A percentile compares a stretch with the other conserved stretches of the same genome.
Conservation (phyloP, 768 basidiomycete species). For the Tricholoma furcatifolium region DNA sequence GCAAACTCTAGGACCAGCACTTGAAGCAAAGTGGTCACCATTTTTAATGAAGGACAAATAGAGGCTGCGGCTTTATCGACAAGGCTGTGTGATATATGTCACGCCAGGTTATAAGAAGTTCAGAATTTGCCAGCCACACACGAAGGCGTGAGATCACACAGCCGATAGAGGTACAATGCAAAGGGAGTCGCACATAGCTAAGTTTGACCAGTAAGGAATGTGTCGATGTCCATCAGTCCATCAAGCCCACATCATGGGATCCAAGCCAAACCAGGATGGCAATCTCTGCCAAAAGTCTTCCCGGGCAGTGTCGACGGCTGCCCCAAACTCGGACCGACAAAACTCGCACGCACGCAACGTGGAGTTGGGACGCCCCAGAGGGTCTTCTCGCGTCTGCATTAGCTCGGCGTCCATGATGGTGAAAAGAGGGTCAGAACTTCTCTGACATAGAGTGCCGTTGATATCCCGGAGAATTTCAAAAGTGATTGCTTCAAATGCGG, state of each 20-base stretch:
- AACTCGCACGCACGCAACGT: constrained; percentile 61
- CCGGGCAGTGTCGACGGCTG: constrained; percentile 56
- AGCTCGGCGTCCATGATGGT: constrained; percentile 65
- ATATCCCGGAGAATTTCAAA: constrained; percentile 75
- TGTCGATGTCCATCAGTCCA: background rate
- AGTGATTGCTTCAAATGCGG: constrained; percentile 71
- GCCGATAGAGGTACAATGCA: constrained; percentile 3
- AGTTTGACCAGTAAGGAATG: constrained; percentile 3
- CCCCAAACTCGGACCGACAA: constrained; percentile 61
- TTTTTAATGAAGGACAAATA: constrained; percentile 5
- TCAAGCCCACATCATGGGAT: constrained; percentile 30
- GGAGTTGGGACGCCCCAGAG: constrained; percentile 38
- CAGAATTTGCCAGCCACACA: constrained; percentile 4
- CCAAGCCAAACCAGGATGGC: constrained; percentile 65
- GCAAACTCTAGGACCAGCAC: constrained; percentile 1
- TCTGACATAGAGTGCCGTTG: constrained; percentile 63
- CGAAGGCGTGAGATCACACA: constrained; percentile 10
- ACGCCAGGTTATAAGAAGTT: constrained; percentile 11
- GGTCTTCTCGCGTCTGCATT: constrained; percentile 60
- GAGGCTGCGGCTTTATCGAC: constrained; percentile 4
- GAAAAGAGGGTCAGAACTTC: constrained; percentile 69
- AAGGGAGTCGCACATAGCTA: background rate
- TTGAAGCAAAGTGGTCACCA: constrained; percentile 7
- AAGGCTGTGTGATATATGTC: constrained; percentile 8
- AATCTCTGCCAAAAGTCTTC: constrained; percentile 65